Conservation (phyloP, 2,329 filamentous ascomycete genomes). For the Byssoonygena ceratinophila region DNA sequence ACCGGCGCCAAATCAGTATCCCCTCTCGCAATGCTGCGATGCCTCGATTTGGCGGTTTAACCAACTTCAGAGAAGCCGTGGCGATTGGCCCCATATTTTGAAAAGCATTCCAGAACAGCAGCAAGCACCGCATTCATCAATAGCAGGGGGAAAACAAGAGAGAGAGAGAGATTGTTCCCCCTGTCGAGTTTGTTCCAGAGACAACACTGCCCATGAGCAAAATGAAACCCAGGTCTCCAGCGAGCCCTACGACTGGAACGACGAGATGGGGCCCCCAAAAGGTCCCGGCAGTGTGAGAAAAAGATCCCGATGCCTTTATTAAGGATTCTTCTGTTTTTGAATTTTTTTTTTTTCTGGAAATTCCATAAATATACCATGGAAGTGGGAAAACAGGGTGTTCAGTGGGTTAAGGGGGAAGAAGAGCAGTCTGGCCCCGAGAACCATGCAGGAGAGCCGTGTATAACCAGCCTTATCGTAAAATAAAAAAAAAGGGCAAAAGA, state of each 20-base stretch:
- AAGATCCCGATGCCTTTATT: neutral
- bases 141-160: no score
- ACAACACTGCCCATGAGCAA: neutral
- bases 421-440: neutral
- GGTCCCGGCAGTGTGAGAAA: neutral
- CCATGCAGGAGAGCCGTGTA: slow-evolving; percentile 5
- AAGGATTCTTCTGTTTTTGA: no score
- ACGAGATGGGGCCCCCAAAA: neutral
- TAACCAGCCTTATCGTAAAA: slow-evolving; percentile 8
- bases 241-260: neutral
- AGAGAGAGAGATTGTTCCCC: no score
- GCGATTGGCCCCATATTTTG: neutral
- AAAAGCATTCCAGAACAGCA: neutral
- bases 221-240: neutral
- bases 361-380: slow-evolving; percentile 4
- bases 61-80: neutral
- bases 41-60: neutral
- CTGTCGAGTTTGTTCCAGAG: no score
- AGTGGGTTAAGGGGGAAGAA: no score
- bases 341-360: neutral
- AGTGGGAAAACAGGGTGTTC: no score
- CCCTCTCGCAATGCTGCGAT: neutral
- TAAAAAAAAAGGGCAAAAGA: neutral
- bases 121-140: neutral
- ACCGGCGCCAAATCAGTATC: neutral